phyloP scores from a whole-genome alignment of 1,139 yeast species.

The Protomyces gravidus region DNA sequence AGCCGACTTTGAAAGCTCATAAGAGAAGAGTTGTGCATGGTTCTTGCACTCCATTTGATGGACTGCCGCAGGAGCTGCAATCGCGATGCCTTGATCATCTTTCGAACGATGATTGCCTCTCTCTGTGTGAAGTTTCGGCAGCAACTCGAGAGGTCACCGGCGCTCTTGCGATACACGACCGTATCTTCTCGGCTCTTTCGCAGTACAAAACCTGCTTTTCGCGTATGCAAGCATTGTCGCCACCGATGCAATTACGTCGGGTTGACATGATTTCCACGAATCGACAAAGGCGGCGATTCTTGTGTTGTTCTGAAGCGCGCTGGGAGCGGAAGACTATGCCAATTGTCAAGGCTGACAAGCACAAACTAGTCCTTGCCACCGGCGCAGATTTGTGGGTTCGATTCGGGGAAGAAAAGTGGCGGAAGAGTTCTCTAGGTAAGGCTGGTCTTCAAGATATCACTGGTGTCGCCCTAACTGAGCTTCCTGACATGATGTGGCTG shows the following conservation, averaged over 20 bases:
- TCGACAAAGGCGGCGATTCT: background rate
- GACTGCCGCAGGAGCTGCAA: background rate
- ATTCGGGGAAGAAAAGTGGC: background rate
- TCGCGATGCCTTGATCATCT: background rate
- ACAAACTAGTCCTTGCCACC: conserved; percentile 13
- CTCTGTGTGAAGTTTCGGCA: background rate
- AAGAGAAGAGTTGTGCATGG: no score
- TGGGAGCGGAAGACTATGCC: conserved; percentile 21
- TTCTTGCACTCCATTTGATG: background rate
- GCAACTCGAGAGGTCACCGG: background rate
- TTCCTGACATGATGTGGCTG: background rate
- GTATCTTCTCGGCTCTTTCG: background rate
- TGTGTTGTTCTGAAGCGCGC: background rate
- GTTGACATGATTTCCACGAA: background rate
- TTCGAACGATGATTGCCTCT: background rate
- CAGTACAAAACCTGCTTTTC: conserved; percentile 4
- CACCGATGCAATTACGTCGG: conserved; percentile 1
- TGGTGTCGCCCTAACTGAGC: conserved; percentile 1
- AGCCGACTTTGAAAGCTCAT: no score
- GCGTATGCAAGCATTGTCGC: background rate
- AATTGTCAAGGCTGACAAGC: conserved; percentile 15
- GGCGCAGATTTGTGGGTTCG: conserved; percentile 14
- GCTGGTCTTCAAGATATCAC: conserved; percentile 19
- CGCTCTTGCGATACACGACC: background rate
- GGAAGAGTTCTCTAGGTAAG: background rate